These are phyloP conservation scores for Coffea humblotiana DNA, from an alignment of 305 asterid species.

Conservation along the genomic window DNA sequence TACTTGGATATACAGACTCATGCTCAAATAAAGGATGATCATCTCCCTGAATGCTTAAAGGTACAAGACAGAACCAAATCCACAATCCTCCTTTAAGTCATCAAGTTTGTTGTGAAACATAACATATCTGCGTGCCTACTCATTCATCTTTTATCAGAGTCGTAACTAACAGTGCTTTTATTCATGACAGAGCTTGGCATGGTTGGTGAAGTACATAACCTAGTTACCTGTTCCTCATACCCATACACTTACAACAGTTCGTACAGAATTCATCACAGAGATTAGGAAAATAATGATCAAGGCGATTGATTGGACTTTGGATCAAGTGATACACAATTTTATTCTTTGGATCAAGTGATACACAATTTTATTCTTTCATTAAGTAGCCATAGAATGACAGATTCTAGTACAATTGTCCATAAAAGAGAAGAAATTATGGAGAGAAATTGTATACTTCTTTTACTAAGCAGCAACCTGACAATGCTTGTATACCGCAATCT, in stretches of 20 bases:
- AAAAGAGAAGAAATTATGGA: background rate
- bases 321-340: background rate
- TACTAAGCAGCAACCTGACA: background rate
- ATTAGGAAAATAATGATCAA: slow-evolving; percentile 10
- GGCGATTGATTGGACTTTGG: slow-evolving; percentile 11
- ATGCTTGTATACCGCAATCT: background rate
- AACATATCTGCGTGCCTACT: background rate
- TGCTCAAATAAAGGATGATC: slow-evolving; percentile 51
- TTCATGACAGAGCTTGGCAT: slow-evolving; percentile 75
- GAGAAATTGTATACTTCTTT: slow-evolving; percentile 6
- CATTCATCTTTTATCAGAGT: background rate
- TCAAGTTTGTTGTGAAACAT: background rate
- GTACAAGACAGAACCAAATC: slow-evolving; percentile 34
- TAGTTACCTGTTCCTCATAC: background rate
- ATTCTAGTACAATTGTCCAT: background rate
- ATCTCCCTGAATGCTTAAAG: slow-evolving; percentile 84
- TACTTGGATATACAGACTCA: slow-evolving; percentile 55
- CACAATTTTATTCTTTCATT: background rate
- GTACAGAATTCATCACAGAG: slow-evolving; percentile 5
- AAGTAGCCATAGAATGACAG: background rate
- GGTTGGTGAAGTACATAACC: slow-evolving; percentile 69
- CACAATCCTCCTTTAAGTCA: background rate
- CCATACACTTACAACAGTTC: background rate
- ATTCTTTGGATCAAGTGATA: background rate
- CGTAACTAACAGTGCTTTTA: slow-evolving; percentile 20